Percentiles rank a stretch among this genome's conserved stretches.
phyloP scores from a whole-genome alignment of 768 basidiomycete species.

The Trametes maxima region DNA sequence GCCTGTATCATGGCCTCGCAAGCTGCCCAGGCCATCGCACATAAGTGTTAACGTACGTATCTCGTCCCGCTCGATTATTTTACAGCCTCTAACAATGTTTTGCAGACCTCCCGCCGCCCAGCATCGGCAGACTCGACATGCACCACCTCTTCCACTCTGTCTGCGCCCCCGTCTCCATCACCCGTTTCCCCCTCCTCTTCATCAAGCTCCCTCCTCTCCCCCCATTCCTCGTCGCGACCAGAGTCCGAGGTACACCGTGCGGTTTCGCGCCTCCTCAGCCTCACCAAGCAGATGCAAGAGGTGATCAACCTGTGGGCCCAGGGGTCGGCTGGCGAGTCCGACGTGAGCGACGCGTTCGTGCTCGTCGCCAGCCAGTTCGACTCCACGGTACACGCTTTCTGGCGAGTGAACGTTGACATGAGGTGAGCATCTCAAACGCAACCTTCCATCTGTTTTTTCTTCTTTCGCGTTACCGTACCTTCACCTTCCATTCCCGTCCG shows the following conservation, averaged over 20 bases:
- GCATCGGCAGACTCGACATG: slow-evolving; percentile 23
- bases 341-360: slow-evolving; percentile 91
- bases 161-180: slow-evolving; percentile 12
- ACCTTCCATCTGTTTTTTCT: background rate
- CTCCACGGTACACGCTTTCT: slow-evolving; percentile 73
- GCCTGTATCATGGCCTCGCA: slow-evolving; percentile 24
- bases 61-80: background rate
- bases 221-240: slow-evolving; percentile 6
- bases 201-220: slow-evolving; percentile 14
- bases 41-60: slow-evolving; percentile 20
- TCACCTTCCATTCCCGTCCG: background rate
- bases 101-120: slow-evolving; percentile 19
- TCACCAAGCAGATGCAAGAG: slow-evolving; percentile 84
- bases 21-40: slow-evolving; percentile 17
- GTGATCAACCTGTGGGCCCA: slow-evolving; percentile 69
- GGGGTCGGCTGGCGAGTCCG: slow-evolving; percentile 56
- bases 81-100: no score
- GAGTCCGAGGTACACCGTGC: slow-evolving; percentile 54
- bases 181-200: slow-evolving; percentile 18
- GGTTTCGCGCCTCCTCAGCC: slow-evolving; percentile 70
- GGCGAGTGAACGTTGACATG: slow-evolving; percentile 70
- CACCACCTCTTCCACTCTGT: slow-evolving; percentile 20
- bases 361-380: slow-evolving; percentile 90
- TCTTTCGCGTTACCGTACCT: background rate
- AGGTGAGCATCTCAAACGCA: slow-evolving; percentile 50